Conservation (phyloP, 2,329 filamentous ascomycete species). For the Scytalidium lignicola region DNA sequence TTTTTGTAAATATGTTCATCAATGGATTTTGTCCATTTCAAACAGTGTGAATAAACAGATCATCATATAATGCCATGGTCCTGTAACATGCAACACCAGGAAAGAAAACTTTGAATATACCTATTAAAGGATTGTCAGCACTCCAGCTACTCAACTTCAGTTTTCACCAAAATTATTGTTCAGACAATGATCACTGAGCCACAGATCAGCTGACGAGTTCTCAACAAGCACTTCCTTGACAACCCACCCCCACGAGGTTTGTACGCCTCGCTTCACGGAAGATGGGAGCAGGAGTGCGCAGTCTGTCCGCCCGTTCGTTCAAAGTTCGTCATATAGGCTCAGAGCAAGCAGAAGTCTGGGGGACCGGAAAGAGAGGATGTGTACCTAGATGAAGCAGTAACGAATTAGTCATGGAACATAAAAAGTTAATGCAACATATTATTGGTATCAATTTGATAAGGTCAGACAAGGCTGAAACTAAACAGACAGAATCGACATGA, state of each 20-base stretch:
- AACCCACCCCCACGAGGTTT: constrained; percentile 31
- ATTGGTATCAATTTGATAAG: constrained; percentile 15
- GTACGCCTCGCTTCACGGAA: constrained; percentile 34
- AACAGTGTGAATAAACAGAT: constrained; percentile 39
- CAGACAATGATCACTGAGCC: constrained; percentile 12
- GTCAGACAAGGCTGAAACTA: constrained; percentile 43
- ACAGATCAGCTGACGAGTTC: constrained; percentile 37
- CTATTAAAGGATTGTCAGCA: constrained; percentile 14
- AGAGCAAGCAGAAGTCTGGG: constrained; percentile 7
- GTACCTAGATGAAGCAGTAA: constrained; percentile 24
- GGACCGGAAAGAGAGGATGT: constrained; percentile 8
- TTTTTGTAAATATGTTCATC: constrained; percentile 34
- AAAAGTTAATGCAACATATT: constrained; percentile 1
- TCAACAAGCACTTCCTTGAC: constrained; percentile 35
- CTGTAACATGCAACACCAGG: constrained; percentile 5
- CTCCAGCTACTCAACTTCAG: background rate
- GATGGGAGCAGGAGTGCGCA: constrained; percentile 29
- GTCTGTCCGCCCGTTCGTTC: constrained; percentile 42
- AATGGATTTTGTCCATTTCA: constrained; percentile 29
- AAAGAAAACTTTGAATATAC: constrained; percentile 11
- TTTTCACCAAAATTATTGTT: constrained; percentile 11
- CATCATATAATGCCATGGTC: constrained; percentile 31
- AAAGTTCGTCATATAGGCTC: constrained; percentile 35
- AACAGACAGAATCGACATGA: constrained; percentile 32
- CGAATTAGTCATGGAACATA: constrained; percentile 16